Evolutionary conservation across 192 early-diverging fungal species (phyloP).

Genomic region (Phycomyces nitens): DNA sequence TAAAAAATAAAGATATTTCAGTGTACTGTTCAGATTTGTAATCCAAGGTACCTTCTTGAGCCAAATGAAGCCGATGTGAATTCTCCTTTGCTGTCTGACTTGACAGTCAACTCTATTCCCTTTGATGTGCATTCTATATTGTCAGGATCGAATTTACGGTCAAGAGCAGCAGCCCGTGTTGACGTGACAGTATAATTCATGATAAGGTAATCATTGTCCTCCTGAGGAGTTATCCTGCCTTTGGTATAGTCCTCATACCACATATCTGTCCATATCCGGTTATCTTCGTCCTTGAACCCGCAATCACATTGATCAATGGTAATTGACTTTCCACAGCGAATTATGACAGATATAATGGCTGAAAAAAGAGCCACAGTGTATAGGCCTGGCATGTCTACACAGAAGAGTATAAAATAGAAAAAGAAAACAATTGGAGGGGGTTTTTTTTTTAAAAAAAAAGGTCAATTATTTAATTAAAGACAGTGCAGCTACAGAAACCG

Average conservation of each 20-base stretch:
- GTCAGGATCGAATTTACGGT: constrained; percentile 15
- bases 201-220: constrained; percentile 2
- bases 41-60: constrained; percentile 12
- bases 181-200: not conserved
- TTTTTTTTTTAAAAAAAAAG: no score
- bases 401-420: no score
- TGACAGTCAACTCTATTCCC: constrained; percentile 11
- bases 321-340: no score
- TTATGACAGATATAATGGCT: no score
- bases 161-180: constrained; percentile 12
- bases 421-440: no score
- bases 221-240: not conserved
- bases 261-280: constrained; percentile 5
- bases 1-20: no score
- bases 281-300: constrained; percentile 12
- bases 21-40: no score
- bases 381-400: no score
- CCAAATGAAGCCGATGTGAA: constrained; percentile 14
- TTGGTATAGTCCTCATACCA: constrained; percentile 15
- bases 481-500: no score
- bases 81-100: not conserved
- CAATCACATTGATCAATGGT: constrained; percentile 17
- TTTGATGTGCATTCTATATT: constrained; percentile 4
- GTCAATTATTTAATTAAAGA: no score
- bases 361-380: no score